These are phyloP conservation scores for Stagonosporopsis chrysanthemi DNA, from an alignment of 2,329 filamentous ascomycete species.

Conservation along the genomic window DNA sequence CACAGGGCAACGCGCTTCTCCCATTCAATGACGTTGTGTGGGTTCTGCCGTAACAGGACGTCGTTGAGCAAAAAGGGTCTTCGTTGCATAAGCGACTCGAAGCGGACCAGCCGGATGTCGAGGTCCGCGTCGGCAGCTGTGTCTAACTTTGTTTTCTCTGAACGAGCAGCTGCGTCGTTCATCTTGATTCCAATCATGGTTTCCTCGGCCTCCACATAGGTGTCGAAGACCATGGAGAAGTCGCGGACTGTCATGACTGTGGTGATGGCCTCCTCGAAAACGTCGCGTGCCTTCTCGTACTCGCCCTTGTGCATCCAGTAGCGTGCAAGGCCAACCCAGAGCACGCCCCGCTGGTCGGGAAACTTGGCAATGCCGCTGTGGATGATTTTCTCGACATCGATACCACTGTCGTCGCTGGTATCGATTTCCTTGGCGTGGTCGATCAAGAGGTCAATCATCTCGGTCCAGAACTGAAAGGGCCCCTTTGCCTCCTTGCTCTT, in stretches of 20 bases:
- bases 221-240: slow-evolving; percentile 95
- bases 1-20: slow-evolving; percentile 95
- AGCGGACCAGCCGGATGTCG: slow-evolving; percentile 96
- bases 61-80: slow-evolving; percentile 96
- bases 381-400: slow-evolving; percentile 91
- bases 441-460: slow-evolving; percentile 95
- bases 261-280: slow-evolving; percentile 95
- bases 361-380: slow-evolving; percentile 90
- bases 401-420: slow-evolving; percentile 78
- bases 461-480: slow-evolving; percentile 95
- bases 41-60: slow-evolving; percentile 92
- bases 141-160: slow-evolving; percentile 79
- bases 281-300: slow-evolving; percentile 90
- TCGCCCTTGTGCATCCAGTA: slow-evolving; percentile 95
- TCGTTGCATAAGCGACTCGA: slow-evolving; percentile 97
- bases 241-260: slow-evolving; percentile 99
- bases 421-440: slow-evolving; percentile 87
- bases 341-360: slow-evolving; percentile 89
- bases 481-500: slow-evolving; percentile 93
- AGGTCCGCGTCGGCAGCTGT: slow-evolving; percentile 91
- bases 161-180: slow-evolving; percentile 80
- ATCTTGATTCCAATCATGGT: slow-evolving; percentile 91
- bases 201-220: slow-evolving; percentile 96
- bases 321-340: slow-evolving; percentile 93
- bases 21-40: slow-evolving; percentile 96